Evolutionary conservation across 768 basidiomycete genomes (phyloP).

Genomic region (Podaxis mareebaensis): DNA sequence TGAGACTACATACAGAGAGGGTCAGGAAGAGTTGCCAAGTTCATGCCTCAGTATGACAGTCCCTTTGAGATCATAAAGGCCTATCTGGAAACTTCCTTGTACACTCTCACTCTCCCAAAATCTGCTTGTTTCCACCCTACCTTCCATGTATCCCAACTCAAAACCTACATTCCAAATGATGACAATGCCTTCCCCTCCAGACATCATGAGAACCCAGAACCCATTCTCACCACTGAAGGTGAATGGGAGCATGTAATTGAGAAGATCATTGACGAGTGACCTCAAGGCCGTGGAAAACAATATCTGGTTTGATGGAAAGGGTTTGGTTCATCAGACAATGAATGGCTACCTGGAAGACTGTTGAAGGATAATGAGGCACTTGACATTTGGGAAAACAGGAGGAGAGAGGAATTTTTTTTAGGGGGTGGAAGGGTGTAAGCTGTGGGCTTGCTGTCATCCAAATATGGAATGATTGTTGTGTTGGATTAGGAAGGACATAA

Average conservation of each 20-base stretch:
- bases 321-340: conserved; percentile 24
- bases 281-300: conserved; percentile 23
- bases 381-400: conserved; percentile 20
- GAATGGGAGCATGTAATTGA: conserved; percentile 26
- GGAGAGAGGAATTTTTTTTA: neutral
- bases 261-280: conserved; percentile 26
- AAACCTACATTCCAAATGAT: neutral
- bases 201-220: neutral
- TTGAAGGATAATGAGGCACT: conserved; percentile 24
- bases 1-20: neutral
- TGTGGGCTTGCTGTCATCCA: too few relatives aligned
- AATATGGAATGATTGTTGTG: too few relatives aligned
- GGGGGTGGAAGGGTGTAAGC: neutral
- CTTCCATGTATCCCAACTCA: neutral
- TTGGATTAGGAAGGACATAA: too few relatives aligned
- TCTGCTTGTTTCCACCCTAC: neutral
- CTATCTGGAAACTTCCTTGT: neutral
- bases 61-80: neutral
- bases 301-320: conserved; percentile 33
- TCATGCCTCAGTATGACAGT: neutral
- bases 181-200: neutral
- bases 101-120: neutral
- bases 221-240: conserved; percentile 20
- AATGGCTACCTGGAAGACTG: conserved; percentile 26
- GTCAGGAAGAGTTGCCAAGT: neutral